Base-by-base conservation (phyloP, 306 rosid genomes). In the Luffa aegyptiaca region DNA sequence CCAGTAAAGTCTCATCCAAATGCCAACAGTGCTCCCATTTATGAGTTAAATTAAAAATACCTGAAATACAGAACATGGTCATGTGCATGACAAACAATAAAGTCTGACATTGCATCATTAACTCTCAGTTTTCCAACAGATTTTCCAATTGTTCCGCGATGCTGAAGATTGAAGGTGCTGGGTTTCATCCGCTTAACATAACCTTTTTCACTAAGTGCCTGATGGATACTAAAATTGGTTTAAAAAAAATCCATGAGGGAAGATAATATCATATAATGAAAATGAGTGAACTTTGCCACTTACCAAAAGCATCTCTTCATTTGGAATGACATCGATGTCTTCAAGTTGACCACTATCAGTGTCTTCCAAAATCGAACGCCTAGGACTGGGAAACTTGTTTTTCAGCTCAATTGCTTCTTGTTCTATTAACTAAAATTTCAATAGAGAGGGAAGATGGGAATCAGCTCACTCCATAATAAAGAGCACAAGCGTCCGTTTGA, bases 101-200 rank as follows among this genome's bases (percentile, higher is more conserved):
- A 95, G 88, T 95, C 99, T 59, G 99, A 89, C 97, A 93, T 95
- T 20, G 97, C 85, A 87, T 95, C 99, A 16, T 95, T 91, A 71
- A 93, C 97, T 87, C 93, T 90, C 86, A 95, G 86, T 83, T 95
- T 95, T 76, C 99, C 99, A 45, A 95, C 97, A 82, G 99, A 95
- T 90, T 95, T 95, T 81, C 99, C 99, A 72, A 95, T 93, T 81
- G 99, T 95, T 55, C 99, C 99, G 80, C 99, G 97, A 85, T 85
- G 79, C 83, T 95, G 99, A 61, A 91, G 92, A 90, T 85, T 95
- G 83, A 95, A 95, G 78, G 96, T 95, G 82, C 63, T 83, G 37
- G 97, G 97, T 85, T 89, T 95, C 99, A 95, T 95, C 80, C 97
- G 89, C 87, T 95, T 95, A 80, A 93, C 87, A 87, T 95, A 95